Evolutionary conservation across 305 asterid species (phyloP).

Genomic region (Fraxinus sp.): DNA sequence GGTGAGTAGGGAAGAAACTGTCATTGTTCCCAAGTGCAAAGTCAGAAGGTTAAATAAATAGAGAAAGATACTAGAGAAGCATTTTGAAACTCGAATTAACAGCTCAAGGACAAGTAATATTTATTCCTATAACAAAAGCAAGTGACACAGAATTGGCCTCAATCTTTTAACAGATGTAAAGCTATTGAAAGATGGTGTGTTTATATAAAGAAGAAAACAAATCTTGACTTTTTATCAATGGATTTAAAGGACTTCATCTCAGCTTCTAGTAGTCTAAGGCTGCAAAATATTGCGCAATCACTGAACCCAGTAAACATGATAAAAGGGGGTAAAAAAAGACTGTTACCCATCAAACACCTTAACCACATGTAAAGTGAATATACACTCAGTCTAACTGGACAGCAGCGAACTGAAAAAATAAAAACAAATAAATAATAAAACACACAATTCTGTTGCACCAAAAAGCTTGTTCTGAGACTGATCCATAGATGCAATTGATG

Average conservation of each 20-base stretch:
- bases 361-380: not conserved
- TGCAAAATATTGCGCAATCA: not conserved
- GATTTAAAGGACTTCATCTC: not conserved
- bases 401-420: not conserved
- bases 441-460: not conserved
- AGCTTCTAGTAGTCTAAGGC: not conserved
- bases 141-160: not conserved
- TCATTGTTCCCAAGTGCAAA: not conserved
- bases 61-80: not conserved
- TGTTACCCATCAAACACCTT: not conserved
- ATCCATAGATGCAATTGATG: not conserved
- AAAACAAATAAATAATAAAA: too few relatives aligned
- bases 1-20: constrained; percentile 1
- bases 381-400: not conserved
- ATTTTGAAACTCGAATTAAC: not conserved
- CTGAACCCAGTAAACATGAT: not conserved
- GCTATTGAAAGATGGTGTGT: not conserved
- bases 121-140: not conserved
- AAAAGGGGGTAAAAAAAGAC: not conserved
- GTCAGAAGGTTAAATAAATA: not conserved
- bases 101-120: not conserved
- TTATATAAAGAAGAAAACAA: not conserved
- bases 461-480: not conserved
- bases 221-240: not conserved
- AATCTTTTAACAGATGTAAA: not conserved